phyloP scores from a whole-genome alignment of 192 early-diverging fungal species.

The Pecoramyces ruminantium region DNA sequence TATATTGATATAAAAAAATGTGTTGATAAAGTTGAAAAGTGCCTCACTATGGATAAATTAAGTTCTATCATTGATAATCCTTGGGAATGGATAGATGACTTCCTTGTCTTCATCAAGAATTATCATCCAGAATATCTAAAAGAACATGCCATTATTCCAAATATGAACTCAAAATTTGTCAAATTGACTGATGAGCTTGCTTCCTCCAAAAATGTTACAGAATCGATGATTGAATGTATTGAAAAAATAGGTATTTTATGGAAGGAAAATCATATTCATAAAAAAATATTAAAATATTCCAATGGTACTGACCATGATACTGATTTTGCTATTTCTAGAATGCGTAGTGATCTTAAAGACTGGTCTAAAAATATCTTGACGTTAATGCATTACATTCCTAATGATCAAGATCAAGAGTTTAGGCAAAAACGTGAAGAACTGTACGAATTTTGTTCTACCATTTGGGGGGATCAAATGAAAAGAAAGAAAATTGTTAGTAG shows the following conservation, averaged over 20 bases:
- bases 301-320: background rate
- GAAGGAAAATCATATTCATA: background rate
- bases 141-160: background rate
- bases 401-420: background rate
- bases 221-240: background rate
- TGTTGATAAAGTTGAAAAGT: background rate
- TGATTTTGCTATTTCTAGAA: background rate
- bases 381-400: background rate
- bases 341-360: background rate
- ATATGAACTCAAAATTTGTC: background rate
- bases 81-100: background rate
- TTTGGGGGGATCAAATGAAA: too few relatives aligned
- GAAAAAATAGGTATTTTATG: background rate
- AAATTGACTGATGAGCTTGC: background rate
- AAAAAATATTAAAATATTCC: background rate
- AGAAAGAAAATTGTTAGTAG: too few relatives aligned
- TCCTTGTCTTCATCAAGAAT: background rate
- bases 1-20: background rate
- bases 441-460: too few relatives aligned
- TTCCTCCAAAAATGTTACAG: background rate
- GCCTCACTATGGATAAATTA: background rate
- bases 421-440: background rate
- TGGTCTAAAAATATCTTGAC: background rate
- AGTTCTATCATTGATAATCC: too few relatives aligned
- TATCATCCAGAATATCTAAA: background rate